Conservation (phyloP, 2,329 filamentous ascomycete species). For the Sarocladiaceae sp. region DNA sequence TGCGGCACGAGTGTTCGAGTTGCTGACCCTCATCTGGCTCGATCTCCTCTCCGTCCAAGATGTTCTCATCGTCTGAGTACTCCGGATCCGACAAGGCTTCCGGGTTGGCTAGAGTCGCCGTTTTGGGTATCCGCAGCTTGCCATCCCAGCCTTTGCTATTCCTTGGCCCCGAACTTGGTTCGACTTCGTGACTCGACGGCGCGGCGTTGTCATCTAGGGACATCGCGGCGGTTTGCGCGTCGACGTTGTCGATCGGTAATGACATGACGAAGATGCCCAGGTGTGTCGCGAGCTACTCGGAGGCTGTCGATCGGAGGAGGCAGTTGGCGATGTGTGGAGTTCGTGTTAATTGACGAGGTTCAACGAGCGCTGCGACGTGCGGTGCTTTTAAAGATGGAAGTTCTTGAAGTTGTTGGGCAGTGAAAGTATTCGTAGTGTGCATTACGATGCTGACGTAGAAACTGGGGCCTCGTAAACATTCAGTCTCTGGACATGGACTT, state of each 20-base stretch:
- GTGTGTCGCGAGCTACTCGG: constrained; percentile 1
- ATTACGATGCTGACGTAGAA: too few species aligned
- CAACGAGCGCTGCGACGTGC: too few species aligned
- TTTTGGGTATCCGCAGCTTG: constrained; percentile 69
- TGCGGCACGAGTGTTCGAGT: background rate
- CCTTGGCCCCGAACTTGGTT: constrained; percentile 43
- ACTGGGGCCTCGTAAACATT: too few species aligned
- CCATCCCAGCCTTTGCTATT: constrained; percentile 78
- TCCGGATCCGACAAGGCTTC: constrained; percentile 82
- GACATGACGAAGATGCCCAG: constrained; percentile 32
- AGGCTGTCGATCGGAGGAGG: too few species aligned
- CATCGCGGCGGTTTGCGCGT: constrained; percentile 39
- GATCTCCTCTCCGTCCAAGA: constrained; percentile 69
- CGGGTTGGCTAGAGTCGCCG: constrained; percentile 63
- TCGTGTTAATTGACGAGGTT: too few species aligned
- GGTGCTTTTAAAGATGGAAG: too few species aligned
- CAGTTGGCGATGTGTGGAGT: too few species aligned
- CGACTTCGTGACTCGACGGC: constrained; percentile 33
- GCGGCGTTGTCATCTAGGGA: constrained; percentile 42
- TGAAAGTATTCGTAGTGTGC: too few species aligned
- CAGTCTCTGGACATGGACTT: too few species aligned
- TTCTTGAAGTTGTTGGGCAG: too few species aligned
- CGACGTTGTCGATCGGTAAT: constrained; percentile 31
- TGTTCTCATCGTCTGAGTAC: constrained; percentile 69
- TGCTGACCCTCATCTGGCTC: constrained; percentile 72